Evolutionary conservation across 2,329 filamentous ascomycete species (phyloP).

Genomic region (Aspergillus felis): DNA sequence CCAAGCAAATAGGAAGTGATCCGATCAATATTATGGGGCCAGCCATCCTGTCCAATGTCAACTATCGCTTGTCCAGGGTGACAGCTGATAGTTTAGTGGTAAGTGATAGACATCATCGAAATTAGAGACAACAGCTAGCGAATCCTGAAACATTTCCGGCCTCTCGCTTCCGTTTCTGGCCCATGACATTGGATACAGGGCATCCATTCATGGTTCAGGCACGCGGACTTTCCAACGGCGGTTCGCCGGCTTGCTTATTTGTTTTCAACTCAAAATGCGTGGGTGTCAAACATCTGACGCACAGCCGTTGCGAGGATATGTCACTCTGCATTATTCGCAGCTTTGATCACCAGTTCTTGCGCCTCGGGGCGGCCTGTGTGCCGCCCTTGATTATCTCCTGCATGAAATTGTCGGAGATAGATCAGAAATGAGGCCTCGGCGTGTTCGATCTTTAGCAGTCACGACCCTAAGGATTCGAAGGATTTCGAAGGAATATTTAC

Average conservation of each 20-base stretch:
- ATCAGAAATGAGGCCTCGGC: neutral
- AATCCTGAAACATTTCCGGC: neutral
- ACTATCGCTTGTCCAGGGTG: neutral
- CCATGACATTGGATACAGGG: neutral
- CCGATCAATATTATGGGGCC: neutral
- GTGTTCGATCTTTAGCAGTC: neutral
- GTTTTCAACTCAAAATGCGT: neutral
- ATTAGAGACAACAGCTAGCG: too few relatives aligned
- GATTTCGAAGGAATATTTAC: neutral
- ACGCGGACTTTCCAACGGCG: neutral
- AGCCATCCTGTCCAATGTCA: neutral
- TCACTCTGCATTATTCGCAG: constrained; percentile 10
- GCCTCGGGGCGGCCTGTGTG: constrained; percentile 10
- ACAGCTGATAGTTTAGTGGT: neutral
- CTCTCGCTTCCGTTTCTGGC: neutral
- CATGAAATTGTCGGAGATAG: neutral
- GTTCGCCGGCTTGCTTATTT: neutral
- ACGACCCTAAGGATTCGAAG: neutral
- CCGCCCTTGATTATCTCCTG: neutral
- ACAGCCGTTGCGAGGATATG: constrained; percentile 18
- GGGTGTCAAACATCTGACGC: constrained; percentile 9
- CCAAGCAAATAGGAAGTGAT: neutral
- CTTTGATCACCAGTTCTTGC: constrained; percentile 21
- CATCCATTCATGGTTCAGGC: neutral
- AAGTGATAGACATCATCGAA: too few relatives aligned